phyloP scores from a whole-genome alignment of 345 rosid genomes.

The Anastatica hierochuntica region DNA sequence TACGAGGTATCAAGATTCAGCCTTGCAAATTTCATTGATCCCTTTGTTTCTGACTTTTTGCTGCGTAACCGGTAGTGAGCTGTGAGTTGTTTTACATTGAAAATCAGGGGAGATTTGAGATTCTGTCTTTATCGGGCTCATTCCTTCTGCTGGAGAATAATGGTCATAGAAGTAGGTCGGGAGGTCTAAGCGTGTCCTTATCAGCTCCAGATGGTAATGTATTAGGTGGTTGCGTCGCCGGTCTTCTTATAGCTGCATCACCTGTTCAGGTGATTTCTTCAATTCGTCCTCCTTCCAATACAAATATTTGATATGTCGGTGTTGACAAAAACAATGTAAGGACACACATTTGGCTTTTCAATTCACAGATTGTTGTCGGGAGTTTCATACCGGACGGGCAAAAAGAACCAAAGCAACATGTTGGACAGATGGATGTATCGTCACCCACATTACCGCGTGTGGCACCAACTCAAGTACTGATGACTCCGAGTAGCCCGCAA shows the following conservation, averaged over 20 bases:
- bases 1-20: constrained; percentile 51
- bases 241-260: constrained; percentile 77
- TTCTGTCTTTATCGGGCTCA: constrained; percentile 73
- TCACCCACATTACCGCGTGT: constrained; percentile 9
- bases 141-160: constrained; percentile 36
- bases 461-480: constrained; percentile 10
- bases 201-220: constrained; percentile 78
- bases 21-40: background rate
- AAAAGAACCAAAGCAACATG: constrained; percentile 40
- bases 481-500: constrained; percentile 38
- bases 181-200: constrained; percentile 69
- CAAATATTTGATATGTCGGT: background rate
- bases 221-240: constrained; percentile 87
- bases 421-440: constrained; percentile 26
- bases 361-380: constrained; percentile 50
- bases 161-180: constrained; percentile 44
- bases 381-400: constrained; percentile 48
- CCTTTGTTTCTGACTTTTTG: background rate
- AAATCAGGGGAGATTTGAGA: constrained; percentile 73
- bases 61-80: background rate
- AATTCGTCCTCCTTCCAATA: background rate
- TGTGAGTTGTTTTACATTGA: background rate
- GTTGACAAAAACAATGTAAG: background rate
- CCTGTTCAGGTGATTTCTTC: constrained; percentile 57
- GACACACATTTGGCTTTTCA: background rate